Conservation (phyloP, 495 filamentous ascomycete genomes). For the Talaromyces trachyspermus region DNA sequence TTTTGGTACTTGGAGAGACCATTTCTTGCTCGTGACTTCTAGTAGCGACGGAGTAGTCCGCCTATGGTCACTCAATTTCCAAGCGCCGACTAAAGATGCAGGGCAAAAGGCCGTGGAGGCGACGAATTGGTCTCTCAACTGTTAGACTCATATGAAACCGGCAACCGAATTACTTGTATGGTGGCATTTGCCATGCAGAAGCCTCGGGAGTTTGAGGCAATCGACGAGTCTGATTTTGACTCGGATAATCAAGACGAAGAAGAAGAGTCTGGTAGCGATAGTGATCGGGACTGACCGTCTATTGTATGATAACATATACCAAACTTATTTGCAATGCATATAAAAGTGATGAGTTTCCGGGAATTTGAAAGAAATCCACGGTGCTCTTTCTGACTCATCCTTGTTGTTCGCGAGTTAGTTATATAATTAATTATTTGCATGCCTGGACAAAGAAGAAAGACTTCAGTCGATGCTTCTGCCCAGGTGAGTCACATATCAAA, state of each 20-base stretch:
- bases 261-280: constrained; percentile 39
- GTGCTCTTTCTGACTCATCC: no score
- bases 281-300: constrained; percentile 27
- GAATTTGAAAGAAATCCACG: no score
- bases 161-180: constrained; percentile 84
- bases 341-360: no score
- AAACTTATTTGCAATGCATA: no score
- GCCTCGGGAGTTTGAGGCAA: constrained; percentile 19
- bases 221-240: constrained; percentile 11
- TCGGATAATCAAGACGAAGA: constrained; percentile 15
- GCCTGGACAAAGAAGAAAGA: no score
- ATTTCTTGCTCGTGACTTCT: constrained; percentile 59
- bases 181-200: constrained; percentile 72
- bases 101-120: constrained; percentile 21
- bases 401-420: no score
- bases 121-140: constrained; percentile 22
- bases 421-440: no score
- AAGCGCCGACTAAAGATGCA: not conserved
- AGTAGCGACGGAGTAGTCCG: constrained; percentile 78
- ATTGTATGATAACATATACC: constrained; percentile 2
- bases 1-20: constrained; percentile 28
- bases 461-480: no score
- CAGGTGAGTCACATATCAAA: no score
- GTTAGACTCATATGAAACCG: constrained; percentile 73
- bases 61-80: constrained; percentile 55